Base-by-base conservation (phyloP, 768 basidiomycete species). In the Suillus sp. region DNA sequence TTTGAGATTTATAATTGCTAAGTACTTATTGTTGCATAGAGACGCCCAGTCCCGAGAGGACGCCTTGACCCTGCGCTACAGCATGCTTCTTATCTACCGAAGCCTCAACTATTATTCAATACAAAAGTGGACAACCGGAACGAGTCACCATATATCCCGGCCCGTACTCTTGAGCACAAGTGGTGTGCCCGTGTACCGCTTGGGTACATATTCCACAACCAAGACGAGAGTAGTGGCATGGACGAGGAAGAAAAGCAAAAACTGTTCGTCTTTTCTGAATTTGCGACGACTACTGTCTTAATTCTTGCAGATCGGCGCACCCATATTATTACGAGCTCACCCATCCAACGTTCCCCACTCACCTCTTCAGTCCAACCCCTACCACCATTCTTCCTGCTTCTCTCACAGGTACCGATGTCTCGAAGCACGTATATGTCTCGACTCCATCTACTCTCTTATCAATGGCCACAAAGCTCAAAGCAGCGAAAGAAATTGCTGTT, bases 311-410 rank as follows among this genome's bases (percentile, higher is more conserved):
- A 50, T 69, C 74, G 38, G 72, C 75, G 16, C 92, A 96, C 75
- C 95, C 95, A 1, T 99, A 99, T 75, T 86, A 83, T 59, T 88
- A 92, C 70, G 96, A 96, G 74, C 91, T 95, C 59, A 83, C 80
- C 14, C 87, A 94, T 73, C 79, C 92, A 11, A 74, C 80, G 1
- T 91, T 92, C 67, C 92, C 93, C 18, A 70, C 83, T 0, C 82
- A 83, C n/a, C 84, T 93, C 76, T 93, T 89, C 76, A 71, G 77
- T 42, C 75, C 78, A 20, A 74, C 78, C 4, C 65, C 79, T 4
- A 74, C 80, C 0, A 87, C 92, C 1, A 78, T 81, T 0, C 75
- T 77, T 0, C 87, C 90, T 51, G 67, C 76, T 53, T 71, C 88
- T 1, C 87, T 96, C 58, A 5, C 38, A 57, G 56, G 38, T 30